Evolutionary conservation across 2,329 filamentous ascomycete species (phyloP).

Genomic region (Xylaria sp.): DNA sequence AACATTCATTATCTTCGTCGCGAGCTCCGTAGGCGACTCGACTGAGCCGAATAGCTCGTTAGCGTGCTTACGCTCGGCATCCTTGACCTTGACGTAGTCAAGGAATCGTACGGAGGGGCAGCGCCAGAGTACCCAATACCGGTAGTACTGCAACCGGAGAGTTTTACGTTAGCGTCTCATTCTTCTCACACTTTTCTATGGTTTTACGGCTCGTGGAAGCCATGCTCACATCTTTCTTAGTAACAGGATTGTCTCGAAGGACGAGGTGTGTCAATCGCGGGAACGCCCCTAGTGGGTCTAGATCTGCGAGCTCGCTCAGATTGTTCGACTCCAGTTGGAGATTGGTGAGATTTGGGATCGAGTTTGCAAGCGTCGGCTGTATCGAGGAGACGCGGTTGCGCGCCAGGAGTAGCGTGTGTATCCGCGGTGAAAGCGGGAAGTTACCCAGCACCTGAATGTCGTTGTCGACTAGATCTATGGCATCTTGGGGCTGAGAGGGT

Average conservation of each 20-base stretch:
- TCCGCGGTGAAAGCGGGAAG: slow-evolving; percentile 89
- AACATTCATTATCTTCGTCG: slow-evolving; percentile 83
- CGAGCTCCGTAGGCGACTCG: slow-evolving; percentile 82
- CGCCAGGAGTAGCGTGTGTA: slow-evolving; percentile 87
- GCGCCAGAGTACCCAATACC: slow-evolving; percentile 89
- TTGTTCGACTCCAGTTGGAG: slow-evolving; percentile 87
- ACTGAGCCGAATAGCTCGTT: slow-evolving; percentile 84
- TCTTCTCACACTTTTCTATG: background rate
- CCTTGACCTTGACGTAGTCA: slow-evolving; percentile 91
- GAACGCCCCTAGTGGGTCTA: slow-evolving; percentile 81
- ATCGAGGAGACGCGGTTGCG: slow-evolving; percentile 89
- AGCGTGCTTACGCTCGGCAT: slow-evolving; percentile 81
- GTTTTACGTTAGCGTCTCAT: slow-evolving; percentile 11
- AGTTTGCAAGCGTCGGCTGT: slow-evolving; percentile 77
- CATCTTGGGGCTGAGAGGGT: slow-evolving; percentile 82
- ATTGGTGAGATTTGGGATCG: slow-evolving; percentile 83
- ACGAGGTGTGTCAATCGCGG: slow-evolving; percentile 80
- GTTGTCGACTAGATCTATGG: slow-evolving; percentile 98
- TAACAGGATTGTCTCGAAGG: slow-evolving; percentile 87
- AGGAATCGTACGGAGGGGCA: slow-evolving; percentile 88
- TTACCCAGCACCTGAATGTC: slow-evolving; percentile 90
- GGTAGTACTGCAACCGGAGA: slow-evolving; percentile 75
- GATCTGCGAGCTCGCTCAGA: slow-evolving; percentile 83
- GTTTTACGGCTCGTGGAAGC: background rate
- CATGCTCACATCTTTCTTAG: slow-evolving; percentile 87